Evolutionary conservation across 345 rosid genomes (phyloP).

Genomic region (Ricinus communis): DNA sequence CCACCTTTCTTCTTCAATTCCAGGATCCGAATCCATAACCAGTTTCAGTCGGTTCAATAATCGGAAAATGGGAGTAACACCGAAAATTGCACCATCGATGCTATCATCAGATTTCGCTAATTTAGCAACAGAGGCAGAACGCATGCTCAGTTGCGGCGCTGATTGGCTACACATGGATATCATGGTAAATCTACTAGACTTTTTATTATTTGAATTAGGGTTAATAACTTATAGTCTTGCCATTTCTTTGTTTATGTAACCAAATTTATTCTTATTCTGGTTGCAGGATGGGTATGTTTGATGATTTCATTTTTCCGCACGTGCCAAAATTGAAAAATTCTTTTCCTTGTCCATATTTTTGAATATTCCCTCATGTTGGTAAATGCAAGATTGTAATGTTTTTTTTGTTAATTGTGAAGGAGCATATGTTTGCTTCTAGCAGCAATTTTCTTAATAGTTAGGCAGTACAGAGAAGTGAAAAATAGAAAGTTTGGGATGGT

Average conservation of each 20-base stretch:
- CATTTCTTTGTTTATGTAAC: no score
- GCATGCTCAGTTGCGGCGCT: constrained; percentile 79
- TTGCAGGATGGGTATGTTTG: constrained; percentile 81
- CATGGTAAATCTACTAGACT: constrained; percentile 49
- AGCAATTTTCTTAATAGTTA: not conserved
- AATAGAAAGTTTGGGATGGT: not conserved
- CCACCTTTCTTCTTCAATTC: not conserved
- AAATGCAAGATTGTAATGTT: not conserved
- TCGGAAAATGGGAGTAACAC: constrained; percentile 47
- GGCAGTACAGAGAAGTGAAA: not conserved
- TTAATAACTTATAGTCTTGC: no score
- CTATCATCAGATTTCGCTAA: constrained; percentile 88
- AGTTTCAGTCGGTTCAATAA: constrained; percentile 2
- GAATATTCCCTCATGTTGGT: not conserved
- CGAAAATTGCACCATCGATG: constrained; percentile 95
- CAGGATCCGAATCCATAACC: not conserved
- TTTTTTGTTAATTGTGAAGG: not conserved
- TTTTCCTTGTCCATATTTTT: constrained; percentile 18
- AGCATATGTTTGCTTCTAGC: not conserved
- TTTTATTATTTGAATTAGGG: not conserved
- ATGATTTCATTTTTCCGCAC: no score
- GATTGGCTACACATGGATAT: constrained; percentile 99
- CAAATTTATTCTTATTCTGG: constrained; percentile 18
- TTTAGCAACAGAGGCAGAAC: constrained; percentile 80
- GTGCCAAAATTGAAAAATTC: constrained; percentile 20